phyloP scores from a whole-genome alignment of 1,284 basidiomycete genomes.

The Irpex sp. region DNA sequence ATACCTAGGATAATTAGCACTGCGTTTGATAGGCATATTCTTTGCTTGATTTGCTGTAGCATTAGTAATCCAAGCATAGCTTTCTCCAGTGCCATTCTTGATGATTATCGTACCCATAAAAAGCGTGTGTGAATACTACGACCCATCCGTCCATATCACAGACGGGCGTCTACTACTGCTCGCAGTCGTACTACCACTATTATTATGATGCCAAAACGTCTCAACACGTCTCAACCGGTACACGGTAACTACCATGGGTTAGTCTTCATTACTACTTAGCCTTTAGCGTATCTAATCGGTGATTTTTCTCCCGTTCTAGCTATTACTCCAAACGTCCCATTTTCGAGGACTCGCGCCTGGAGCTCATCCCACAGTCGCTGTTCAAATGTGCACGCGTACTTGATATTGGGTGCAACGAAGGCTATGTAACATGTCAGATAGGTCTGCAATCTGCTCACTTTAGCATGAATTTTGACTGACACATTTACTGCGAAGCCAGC shows the following conservation, averaged over 20 bases:
- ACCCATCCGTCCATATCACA: neutral
- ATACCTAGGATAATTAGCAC: neutral
- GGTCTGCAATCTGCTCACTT: constrained; percentile 38
- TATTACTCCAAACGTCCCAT: constrained; percentile 73
- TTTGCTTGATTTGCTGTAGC: neutral
- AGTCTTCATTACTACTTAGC: constrained; percentile 5
- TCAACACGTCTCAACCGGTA: constrained; percentile 29
- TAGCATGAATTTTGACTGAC: neutral
- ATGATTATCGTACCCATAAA: no score
- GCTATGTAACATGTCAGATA: constrained; percentile 77
- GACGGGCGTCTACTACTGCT: neutral
- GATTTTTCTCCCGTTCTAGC: constrained; percentile 28
- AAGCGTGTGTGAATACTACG: no score
- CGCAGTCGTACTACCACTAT: neutral
- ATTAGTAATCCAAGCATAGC: neutral
- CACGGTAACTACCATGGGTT: constrained; percentile 70
- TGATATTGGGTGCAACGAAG: constrained; percentile 83
- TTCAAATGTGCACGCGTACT: constrained; percentile 59
- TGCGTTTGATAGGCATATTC: neutral
- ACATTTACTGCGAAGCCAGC: constrained; percentile 36
- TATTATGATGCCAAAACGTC: neutral
- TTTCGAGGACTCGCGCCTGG: constrained; percentile 54
- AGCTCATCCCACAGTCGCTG: constrained; percentile 49
- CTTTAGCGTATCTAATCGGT: neutral
- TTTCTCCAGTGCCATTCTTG: neutral